A percentile compares a stretch with the other conserved stretches of the same genome.
Evolutionary conservation across 495 filamentous ascomycete species (phyloP).

Genomic region (Extremus antarcticus): DNA sequence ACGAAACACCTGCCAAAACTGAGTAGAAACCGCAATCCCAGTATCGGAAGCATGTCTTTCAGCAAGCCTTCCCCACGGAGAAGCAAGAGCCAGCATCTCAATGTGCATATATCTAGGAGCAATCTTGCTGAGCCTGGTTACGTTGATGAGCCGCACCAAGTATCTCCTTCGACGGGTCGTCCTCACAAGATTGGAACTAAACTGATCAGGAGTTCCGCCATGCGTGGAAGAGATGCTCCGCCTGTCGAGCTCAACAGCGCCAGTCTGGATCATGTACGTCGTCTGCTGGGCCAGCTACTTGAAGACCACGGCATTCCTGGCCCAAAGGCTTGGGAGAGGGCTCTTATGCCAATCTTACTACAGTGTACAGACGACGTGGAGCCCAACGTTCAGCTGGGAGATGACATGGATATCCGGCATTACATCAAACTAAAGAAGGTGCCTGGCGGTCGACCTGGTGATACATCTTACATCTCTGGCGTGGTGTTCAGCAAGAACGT

Average conservation of each 20-base stretch:
- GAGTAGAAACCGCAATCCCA: conserved; percentile 63
- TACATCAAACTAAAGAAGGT: conserved; percentile 98
- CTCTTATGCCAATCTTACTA: conserved; percentile 80
- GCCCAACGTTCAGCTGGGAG: conserved; percentile 75
- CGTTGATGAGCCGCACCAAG: conserved; percentile 2
- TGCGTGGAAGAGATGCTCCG: conserved; percentile 63
- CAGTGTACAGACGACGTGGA: conserved; percentile 91
- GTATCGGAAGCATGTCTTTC: conserved; percentile 59
- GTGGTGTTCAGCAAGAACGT: conserved; percentile 96
- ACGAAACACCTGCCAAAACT: conserved; percentile 47
- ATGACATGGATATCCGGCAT: conserved; percentile 97
- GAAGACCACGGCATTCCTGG: conserved; percentile 64
- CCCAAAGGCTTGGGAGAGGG: conserved; percentile 72
- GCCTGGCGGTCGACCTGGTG: conserved; percentile 74
- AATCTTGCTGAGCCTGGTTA: conserved; percentile 18
- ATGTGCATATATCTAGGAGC: conserved; percentile 10
- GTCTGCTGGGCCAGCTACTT: conserved; percentile 72
- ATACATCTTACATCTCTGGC: conserved; percentile 89
- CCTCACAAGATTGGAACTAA: conserved; percentile 30
- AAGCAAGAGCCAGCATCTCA: conserved; percentile 30
- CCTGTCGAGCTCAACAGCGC: conserved; percentile 73
- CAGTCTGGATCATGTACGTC: conserved; percentile 78
- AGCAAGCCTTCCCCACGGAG: conserved; percentile 56
- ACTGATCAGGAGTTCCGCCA: conserved; percentile 72
- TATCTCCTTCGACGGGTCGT: background rate